Evolutionary conservation across 257 asterid species (phyloP).

Genomic region (Capsicum baccatum): DNA sequence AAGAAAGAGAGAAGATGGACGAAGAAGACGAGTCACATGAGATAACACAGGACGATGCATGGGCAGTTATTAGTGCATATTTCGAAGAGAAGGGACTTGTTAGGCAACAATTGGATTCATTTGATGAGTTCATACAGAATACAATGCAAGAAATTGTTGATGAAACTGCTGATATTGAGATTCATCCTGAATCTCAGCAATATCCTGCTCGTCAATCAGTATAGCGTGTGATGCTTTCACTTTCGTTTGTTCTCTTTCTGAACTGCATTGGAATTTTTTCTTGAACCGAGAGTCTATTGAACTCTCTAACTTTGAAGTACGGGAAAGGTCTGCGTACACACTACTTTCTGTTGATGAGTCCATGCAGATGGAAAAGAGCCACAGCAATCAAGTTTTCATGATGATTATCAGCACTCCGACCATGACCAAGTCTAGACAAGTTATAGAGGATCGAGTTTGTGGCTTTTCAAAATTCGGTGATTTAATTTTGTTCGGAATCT

Average conservation of each 20-base stretch:
- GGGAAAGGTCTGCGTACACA: too few relatives aligned
- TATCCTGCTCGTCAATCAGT: conserved; percentile 73
- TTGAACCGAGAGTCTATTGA: too few relatives aligned
- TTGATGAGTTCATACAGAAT: conserved; percentile 95
- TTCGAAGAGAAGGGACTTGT: conserved; percentile 96
- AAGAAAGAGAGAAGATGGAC: background rate
- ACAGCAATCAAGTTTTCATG: too few relatives aligned
- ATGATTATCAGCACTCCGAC: too few relatives aligned
- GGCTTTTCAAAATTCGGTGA: too few relatives aligned
- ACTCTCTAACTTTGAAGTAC: too few relatives aligned
- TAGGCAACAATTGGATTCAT: conserved; percentile 93
- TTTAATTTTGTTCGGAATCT: too few relatives aligned
- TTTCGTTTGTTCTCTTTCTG: background rate
- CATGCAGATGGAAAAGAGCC: too few relatives aligned
- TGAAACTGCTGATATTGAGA: conserved; percentile 91
- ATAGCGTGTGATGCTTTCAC: conserved; percentile 45
- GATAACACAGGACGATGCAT: conserved; percentile 94
- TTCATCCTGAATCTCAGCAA: conserved; percentile 96
- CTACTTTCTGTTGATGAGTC: too few relatives aligned
- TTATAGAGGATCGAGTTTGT: too few relatives aligned
- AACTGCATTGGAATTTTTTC: too few relatives aligned
- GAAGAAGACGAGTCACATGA: conserved; percentile 52
- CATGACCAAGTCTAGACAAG: too few relatives aligned
- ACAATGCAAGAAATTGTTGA: conserved; percentile 99
- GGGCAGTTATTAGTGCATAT: conserved; percentile 97